Percentiles rank a stretch among this genome's conserved stretches.
Conservation (phyloP, 805 yeast genomes). For the Debaryomyces prosopidis region DNA sequence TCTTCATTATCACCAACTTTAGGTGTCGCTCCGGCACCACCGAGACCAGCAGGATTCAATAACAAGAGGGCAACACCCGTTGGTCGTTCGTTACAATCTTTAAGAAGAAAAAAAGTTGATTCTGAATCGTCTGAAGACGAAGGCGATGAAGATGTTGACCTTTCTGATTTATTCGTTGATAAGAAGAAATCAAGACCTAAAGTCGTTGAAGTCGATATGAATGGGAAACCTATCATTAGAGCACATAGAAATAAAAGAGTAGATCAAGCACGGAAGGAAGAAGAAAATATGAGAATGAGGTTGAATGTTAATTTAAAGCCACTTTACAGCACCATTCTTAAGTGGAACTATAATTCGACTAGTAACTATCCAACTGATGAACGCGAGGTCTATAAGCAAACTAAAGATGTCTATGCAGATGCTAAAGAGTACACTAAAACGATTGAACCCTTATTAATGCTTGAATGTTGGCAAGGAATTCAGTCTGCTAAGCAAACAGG, state of each 20-base stretch:
- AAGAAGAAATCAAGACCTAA: conserved; percentile 32
- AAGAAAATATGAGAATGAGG: conserved; percentile 75
- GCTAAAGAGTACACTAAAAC: conserved; percentile 66
- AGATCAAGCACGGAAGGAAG: conserved; percentile 50
- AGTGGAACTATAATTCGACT: conserved; percentile 70
- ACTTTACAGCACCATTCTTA: conserved; percentile 64
- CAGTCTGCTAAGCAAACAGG: conserved; percentile 68
- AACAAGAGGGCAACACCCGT: conserved; percentile 24
- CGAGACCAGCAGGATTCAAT: conserved; percentile 58
- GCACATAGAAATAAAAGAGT: conserved; percentile 25
- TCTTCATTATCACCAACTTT: neutral
- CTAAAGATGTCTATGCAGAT: conserved; percentile 55
- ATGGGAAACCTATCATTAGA: conserved; percentile 39
- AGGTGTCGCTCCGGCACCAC: conserved; percentile 43
- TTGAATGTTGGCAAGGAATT: conserved; percentile 94
- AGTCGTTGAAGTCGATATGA: conserved; percentile 43
- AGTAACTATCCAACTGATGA: conserved; percentile 62
- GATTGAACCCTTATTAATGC: conserved; percentile 76
- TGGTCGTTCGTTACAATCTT: conserved; percentile 39
- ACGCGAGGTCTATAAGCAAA: conserved; percentile 39
- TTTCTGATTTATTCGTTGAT: conserved; percentile 42
- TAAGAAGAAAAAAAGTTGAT: conserved; percentile 30
- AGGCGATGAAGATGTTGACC: conserved; percentile 35
- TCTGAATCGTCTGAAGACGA: conserved; percentile 38
- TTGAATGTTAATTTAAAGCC: conserved; percentile 77